Conservation (phyloP, 129 eudicot species). For the Sambucus nigra region DNA sequence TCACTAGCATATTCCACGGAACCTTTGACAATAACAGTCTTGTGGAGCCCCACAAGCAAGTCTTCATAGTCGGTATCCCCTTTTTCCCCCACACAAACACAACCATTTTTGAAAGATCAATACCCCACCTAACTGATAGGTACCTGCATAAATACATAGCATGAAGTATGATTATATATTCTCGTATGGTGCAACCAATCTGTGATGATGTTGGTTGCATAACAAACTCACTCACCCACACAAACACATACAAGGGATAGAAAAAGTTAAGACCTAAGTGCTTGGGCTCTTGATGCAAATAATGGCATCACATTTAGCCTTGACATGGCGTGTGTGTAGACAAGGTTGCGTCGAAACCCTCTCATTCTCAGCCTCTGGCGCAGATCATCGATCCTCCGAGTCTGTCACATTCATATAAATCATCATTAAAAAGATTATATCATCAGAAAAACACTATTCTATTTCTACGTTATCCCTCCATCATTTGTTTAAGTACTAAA, state of each 20-base stretch:
- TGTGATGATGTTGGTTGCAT: constrained; percentile 4
- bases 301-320: constrained; percentile 65
- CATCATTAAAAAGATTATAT: constrained; percentile 3
- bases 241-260: constrained; percentile 1
- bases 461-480: neutral
- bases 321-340: constrained; percentile 48
- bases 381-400: constrained; percentile 49
- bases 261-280: constrained; percentile 43
- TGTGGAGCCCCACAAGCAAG: constrained; percentile 67
- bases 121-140: constrained; percentile 64
- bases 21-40: constrained; percentile 47
- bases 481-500: constrained; percentile 1
- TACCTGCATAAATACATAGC: constrained; percentile 36
- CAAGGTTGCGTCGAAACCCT: constrained; percentile 67
- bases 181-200: neutral
- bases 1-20: constrained; percentile 49
- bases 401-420: constrained; percentile 22
- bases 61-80: constrained; percentile 81
- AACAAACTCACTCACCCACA: neutral
- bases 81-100: constrained; percentile 67
- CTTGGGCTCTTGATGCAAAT: constrained; percentile 75
- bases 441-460: neutral
- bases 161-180: constrained; percentile 5
- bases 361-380: constrained; percentile 65
- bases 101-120: constrained; percentile 51